A percentile compares a stretch with the other conserved stretches of the same genome.
These are phyloP conservation scores for Ophiostoma populinum DNA, from an alignment of 2,329 filamentous ascomycete genomes.

Conservation along the genomic window DNA sequence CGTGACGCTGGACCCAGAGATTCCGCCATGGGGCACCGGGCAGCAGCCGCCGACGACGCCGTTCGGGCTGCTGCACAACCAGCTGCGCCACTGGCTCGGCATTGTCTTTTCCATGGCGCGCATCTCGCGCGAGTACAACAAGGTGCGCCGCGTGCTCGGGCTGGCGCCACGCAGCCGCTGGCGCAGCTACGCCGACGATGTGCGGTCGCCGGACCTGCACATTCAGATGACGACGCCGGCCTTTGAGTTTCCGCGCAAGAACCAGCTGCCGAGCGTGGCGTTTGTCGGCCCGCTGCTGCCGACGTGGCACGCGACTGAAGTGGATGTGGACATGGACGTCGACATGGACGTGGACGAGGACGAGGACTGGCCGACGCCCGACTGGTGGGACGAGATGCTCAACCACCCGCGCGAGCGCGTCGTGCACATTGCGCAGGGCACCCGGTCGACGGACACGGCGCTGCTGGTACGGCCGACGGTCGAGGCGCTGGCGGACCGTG, in stretches of 20 bases:
- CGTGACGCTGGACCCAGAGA: conserved; percentile 14
- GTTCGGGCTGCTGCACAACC: conserved; percentile 15
- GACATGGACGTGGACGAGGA: not conserved
- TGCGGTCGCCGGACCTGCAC: conserved; percentile 18
- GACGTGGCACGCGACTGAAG: not conserved
- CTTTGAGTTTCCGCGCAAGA: conserved; percentile 12
- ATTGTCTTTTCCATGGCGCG: conserved; percentile 7
- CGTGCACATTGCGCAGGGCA: conserved; percentile 12
- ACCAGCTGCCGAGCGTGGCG: conserved; percentile 6
- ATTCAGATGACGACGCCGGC: conserved; percentile 16
- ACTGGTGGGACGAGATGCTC: conserved; percentile 13
- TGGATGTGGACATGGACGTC: not conserved
- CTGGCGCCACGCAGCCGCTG: conserved; percentile 15
- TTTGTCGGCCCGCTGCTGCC: conserved; percentile 10
- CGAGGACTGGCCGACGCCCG: conserved; percentile 3
- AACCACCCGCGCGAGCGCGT: conserved; percentile 10
- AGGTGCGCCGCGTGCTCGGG: conserved; percentile 16
- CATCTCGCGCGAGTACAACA: conserved; percentile 17
- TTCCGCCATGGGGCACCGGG: conserved; percentile 17
- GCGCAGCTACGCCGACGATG: conserved; percentile 20
- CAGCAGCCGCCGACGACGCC: conserved; percentile 15
- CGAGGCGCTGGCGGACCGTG: conserved; percentile 6
- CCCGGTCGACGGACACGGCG: conserved; percentile 7
- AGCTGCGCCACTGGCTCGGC: conserved; percentile 12
- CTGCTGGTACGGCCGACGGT: conserved; percentile 11